Conservation (phyloP, 1,284 basidiomycete species). For the Malassezia yamatoensis region DNA sequence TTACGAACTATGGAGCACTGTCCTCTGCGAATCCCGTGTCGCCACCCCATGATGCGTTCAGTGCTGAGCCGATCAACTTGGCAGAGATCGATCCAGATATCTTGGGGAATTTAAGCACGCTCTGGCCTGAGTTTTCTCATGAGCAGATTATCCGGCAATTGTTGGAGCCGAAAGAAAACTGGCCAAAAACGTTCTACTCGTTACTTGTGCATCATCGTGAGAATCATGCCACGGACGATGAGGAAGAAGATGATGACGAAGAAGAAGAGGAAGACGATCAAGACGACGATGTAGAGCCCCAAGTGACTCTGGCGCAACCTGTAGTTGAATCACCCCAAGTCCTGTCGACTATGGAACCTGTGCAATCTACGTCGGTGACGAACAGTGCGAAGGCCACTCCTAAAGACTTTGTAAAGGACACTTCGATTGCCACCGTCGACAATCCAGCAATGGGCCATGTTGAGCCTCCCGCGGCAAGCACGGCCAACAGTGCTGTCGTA, state of each 20-base stretch:
- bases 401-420: too few species aligned
- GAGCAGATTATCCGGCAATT: constrained; percentile 32
- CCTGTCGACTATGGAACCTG: too few species aligned
- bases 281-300: constrained; percentile 19
- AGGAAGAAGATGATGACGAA: constrained; percentile 31
- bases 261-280: constrained; percentile 17
- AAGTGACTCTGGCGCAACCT: too few species aligned
- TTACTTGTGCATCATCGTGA: constrained; percentile 43
- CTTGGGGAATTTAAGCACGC: constrained; percentile 74
- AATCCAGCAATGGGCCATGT: too few species aligned
- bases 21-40: constrained; percentile 37
- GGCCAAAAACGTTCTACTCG: constrained; percentile 47
- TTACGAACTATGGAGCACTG: constrained; percentile 55
- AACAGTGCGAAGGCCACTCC: too few species aligned
- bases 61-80: constrained; percentile 48
- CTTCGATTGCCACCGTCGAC: too few species aligned
- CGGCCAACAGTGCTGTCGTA: too few species aligned
- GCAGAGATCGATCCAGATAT: constrained; percentile 70
- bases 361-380: too few species aligned
- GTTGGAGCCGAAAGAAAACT: constrained; percentile 29
- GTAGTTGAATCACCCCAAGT: too few species aligned
- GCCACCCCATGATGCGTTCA: constrained; percentile 26
- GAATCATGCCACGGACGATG: constrained; percentile 41
- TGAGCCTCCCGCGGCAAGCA: too few species aligned
- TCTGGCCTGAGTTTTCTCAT: constrained; percentile 58